Evolutionary conservation across 352 stramenopile species (phyloP).

Genomic region (Halophytophthora polymorphica): DNA sequence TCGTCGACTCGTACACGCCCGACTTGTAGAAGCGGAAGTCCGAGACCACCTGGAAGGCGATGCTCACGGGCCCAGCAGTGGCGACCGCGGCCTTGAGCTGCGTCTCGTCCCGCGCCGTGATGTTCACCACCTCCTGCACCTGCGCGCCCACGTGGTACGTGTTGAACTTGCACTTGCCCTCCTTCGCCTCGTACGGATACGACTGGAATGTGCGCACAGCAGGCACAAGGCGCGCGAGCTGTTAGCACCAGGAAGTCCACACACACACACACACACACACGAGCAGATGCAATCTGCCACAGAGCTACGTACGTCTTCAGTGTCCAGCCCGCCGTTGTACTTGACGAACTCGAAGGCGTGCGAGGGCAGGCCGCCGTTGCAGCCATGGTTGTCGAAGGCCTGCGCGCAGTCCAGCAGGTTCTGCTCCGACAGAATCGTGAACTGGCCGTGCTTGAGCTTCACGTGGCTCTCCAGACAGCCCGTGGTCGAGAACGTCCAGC

Average conservation of each 20-base stretch:
- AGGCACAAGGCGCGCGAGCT: constrained; percentile 2
- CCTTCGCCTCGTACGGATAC: constrained; percentile 76
- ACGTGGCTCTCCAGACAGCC: constrained; percentile 96
- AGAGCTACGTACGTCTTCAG: constrained; percentile 42
- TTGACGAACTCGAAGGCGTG: constrained; percentile 96
- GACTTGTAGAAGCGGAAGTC: constrained; percentile 90
- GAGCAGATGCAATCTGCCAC: constrained; percentile 5
- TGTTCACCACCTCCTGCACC: constrained; percentile 82
- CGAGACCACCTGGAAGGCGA: constrained; percentile 86
- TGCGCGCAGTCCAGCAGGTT: constrained; percentile 96
- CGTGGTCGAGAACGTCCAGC: constrained; percentile 98
- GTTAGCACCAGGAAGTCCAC: not conserved
- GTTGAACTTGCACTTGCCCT: constrained; percentile 81
- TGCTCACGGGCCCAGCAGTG: constrained; percentile 64
- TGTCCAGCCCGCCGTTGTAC: constrained; percentile 87
- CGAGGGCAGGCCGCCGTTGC: constrained; percentile 95
- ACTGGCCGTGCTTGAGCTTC: constrained; percentile 91
- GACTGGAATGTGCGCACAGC: constrained; percentile 19
- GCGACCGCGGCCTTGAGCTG: constrained; percentile 72
- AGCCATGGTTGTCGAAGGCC: constrained; percentile 93
- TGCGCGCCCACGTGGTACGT: constrained; percentile 63
- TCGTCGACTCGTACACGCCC: constrained; percentile 84
- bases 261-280: not conserved
- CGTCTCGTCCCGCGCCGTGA: constrained; percentile 75
- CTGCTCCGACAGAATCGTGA: constrained; percentile 95